Conservation (phyloP, 1,284 basidiomycete species). For the Amylostereum areolatum region DNA sequence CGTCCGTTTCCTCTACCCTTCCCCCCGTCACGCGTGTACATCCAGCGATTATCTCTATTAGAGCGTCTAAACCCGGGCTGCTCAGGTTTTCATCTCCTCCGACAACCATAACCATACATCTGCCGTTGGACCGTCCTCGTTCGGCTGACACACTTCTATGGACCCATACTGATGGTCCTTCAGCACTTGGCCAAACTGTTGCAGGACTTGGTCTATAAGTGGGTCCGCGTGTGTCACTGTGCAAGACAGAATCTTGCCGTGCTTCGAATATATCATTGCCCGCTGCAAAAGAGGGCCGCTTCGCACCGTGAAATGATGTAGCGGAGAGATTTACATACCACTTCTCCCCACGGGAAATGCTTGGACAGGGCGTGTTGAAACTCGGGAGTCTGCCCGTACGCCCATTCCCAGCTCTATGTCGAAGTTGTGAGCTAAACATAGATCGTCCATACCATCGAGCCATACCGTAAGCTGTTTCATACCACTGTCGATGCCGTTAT, state of each 20-base stretch:
- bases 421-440: no score
- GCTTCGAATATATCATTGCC: slow-evolving; percentile 49
- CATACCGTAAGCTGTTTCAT: slow-evolving; percentile 69
- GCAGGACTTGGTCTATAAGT: slow-evolving; percentile 14
- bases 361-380: slow-evolving; percentile 61
- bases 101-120: slow-evolving; percentile 39
- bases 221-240: slow-evolving; percentile 22
- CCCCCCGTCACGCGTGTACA: no score
- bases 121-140: slow-evolving; percentile 12
- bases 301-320: background rate
- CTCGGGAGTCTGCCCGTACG: slow-evolving; percentile 91
- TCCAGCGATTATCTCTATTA: no score
- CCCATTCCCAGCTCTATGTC: slow-evolving; percentile 85
- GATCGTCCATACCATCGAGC: background rate
- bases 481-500: slow-evolving; percentile 57
- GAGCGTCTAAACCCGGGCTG: no score
- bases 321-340: slow-evolving; percentile 38
- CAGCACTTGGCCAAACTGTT: slow-evolving; percentile 23
- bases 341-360: slow-evolving; percentile 53
- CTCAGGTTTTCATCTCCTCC: slow-evolving; percentile 23
- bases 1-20: background rate
- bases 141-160: slow-evolving; percentile 23
- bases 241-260: slow-evolving; percentile 55
- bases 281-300: slow-evolving; percentile 25
- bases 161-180: slow-evolving; percentile 45